A percentile compares a stretch with the other conserved stretches of the same genome.
Conservation (phyloP, 2,329 filamentous ascomycete genomes). For the Diplodia intermedia region DNA sequence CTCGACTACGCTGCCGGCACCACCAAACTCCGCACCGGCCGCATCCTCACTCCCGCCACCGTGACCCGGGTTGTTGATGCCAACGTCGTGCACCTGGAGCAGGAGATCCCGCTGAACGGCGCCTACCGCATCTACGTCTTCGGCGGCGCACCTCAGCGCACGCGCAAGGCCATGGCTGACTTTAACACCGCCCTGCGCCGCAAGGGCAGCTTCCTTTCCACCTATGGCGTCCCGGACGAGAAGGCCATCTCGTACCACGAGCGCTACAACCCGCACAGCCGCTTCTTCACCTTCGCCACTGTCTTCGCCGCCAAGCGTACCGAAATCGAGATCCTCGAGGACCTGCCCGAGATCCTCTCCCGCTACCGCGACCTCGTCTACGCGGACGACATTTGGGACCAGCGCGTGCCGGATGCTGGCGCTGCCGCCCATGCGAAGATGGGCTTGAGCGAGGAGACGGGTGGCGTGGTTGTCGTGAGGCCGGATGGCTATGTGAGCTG, state of each 20-base stretch:
- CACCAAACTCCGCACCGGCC: constrained; percentile 72
- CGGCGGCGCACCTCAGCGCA: constrained; percentile 68
- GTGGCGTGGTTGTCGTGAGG: constrained; percentile 81
- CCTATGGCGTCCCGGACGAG: constrained; percentile 11
- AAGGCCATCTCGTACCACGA: constrained; percentile 73
- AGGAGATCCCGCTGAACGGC: constrained; percentile 87
- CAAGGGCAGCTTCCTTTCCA: constrained; percentile 73
- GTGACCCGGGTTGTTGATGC: constrained; percentile 88
- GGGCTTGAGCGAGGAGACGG: constrained; percentile 74
- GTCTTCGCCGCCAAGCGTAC: constrained; percentile 73
- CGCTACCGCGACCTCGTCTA: constrained; percentile 85
- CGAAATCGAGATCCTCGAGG: constrained; percentile 73
- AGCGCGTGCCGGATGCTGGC: constrained; percentile 70
- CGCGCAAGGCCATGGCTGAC: constrained; percentile 71
- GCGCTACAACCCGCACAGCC: constrained; percentile 81
- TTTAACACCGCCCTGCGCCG: constrained; percentile 70
- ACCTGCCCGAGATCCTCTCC: constrained; percentile 73
- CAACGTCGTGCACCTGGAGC: constrained; percentile 88
- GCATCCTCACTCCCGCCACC: constrained; percentile 76
- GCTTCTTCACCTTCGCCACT: constrained; percentile 80
- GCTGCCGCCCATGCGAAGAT: constrained; percentile 87
- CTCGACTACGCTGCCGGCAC: constrained; percentile 61
- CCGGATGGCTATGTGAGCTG: constrained; percentile 88
- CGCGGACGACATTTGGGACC: constrained; percentile 81
- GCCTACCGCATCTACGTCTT: constrained; percentile 88